Base-by-base conservation (phyloP, 1,139 yeast genomes). In the Scheffersomyces lignicola region DNA sequence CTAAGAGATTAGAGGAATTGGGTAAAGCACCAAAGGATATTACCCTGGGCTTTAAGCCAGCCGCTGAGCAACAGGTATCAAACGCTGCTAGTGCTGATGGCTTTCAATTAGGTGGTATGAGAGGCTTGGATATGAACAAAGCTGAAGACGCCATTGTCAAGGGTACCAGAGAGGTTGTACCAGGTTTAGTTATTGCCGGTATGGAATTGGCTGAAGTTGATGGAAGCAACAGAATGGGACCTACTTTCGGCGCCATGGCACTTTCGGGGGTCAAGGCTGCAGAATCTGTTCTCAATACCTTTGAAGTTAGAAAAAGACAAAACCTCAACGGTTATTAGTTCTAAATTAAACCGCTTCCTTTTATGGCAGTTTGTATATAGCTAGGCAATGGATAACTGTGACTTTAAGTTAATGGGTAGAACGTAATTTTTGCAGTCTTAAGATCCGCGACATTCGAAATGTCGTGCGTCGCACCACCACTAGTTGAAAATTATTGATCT, bases 181-280 rank as follows among this genome's bases (percentile, higher is more conserved):
- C 85, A 17, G 86, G 87, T 27, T 73, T 83, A 49, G 80, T 83
- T 47, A 80, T 83, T 47, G 86, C 85, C 9, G 90, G 92, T 47
- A 83, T 83, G 92, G 92, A 83, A 59, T 71, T 82, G 46, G 81
- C 88, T 23, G 90, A 83, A 55, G 76, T 83, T 37, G 87, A 81
- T 49, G 89, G 89, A 26, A 74, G 79, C 45, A 80, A 82, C 71
- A 76, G 92, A 62, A 83, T 83, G 90, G 90, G 92, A 12, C 90
- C 92, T 34, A 83, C 90, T 22, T 83, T 83, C 47, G 90, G 89
- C 39, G 90, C 89, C 33, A 83, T 83, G 90, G 83, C 79, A 26
- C 73, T 81, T 40, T 77, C 85, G 22, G 89, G 89, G 47, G 82
- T 81, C 47, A 81, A 81, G 62, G 89, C 89, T 31, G 89, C 88